phyloP scores from a whole-genome alignment of 148 eudicot genomes.

The Cornus suecica region DNA sequence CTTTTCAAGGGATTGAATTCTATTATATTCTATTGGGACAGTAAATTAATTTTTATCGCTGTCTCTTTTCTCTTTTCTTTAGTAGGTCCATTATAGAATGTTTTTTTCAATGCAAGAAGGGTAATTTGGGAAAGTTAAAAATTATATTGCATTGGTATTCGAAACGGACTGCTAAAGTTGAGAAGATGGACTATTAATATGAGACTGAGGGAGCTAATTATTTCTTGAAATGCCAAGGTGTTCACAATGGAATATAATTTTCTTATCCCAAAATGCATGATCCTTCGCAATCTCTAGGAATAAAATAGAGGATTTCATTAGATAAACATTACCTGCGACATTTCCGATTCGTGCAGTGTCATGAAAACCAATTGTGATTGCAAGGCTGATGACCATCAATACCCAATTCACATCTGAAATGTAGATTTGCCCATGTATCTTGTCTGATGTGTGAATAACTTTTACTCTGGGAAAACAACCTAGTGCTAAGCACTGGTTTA shows the following conservation, averaged over 20 bases:
- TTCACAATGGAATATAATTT: not conserved
- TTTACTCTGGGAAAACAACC: constrained; percentile 53
- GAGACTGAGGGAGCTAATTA: no score
- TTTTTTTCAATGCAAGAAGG: no score
- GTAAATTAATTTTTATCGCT: no score
- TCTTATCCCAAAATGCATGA: not conserved
- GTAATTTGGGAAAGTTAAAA: no score
- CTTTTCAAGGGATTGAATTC: no score
- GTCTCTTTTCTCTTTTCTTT: no score
- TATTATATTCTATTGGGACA: no score
- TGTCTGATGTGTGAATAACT: constrained; percentile 47
- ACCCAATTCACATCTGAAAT: constrained; percentile 51
- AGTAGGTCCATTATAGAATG: no score
- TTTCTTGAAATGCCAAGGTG: not conserved
- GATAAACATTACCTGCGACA: constrained; percentile 32
- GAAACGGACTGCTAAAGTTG: no score
- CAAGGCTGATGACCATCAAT: constrained; percentile 37
- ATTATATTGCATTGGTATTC: no score
- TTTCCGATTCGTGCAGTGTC: constrained; percentile 35
- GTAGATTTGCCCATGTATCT: constrained; percentile 47
- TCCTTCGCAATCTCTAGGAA: not conserved
- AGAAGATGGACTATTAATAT: no score
- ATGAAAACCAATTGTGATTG: constrained; percentile 40
- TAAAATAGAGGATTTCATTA: not conserved
- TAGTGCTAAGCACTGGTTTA: constrained; percentile 49